Conservation (phyloP, 495 filamentous ascomycete species). For the Penicillium goetzii region DNA sequence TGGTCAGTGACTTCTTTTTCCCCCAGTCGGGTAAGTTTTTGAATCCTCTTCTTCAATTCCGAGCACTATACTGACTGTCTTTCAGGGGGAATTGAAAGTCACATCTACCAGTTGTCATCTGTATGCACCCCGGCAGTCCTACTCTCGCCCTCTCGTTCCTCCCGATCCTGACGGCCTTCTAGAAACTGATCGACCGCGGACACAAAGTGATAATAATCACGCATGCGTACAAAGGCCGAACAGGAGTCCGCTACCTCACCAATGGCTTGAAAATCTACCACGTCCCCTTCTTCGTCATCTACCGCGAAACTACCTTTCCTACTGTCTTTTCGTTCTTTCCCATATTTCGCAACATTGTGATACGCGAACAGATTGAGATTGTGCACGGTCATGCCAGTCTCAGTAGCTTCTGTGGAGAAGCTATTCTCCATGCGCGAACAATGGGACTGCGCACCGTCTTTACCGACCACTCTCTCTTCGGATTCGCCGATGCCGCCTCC, state of each 20-base stretch:
- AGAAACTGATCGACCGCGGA: constrained; percentile 92
- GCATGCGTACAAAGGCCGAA: constrained; percentile 90
- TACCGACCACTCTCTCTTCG: constrained; percentile 97
- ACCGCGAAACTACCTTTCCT: constrained; percentile 91
- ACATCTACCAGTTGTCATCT: constrained; percentile 95
- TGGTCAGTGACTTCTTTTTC: constrained; percentile 99
- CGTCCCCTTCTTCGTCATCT: constrained; percentile 93
- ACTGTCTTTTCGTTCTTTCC: constrained; percentile 99
- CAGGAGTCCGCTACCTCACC: constrained; percentile 93
- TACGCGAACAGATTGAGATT: constrained; percentile 92
- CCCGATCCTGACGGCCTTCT: constrained; percentile 20
- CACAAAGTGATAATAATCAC: constrained; percentile 99
- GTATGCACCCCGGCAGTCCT: constrained; percentile 32
- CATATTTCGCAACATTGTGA: constrained; percentile 91
- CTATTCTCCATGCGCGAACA: constrained; percentile 90
- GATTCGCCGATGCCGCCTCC: constrained; percentile 94
- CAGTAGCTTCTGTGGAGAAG: constrained; percentile 91
- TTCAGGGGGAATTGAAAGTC: constrained; percentile 86
- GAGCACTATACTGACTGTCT: constrained; percentile 18
- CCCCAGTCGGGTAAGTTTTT: constrained; percentile 74
- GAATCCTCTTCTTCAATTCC: not conserved
- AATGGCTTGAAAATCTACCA: constrained; percentile 99
- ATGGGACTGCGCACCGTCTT: constrained; percentile 97
- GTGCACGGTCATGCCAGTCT: constrained; percentile 95
- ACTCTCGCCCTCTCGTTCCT: not conserved